Conservation (phyloP, 83 land plant genomes). For the Thuja plicata region DNA sequence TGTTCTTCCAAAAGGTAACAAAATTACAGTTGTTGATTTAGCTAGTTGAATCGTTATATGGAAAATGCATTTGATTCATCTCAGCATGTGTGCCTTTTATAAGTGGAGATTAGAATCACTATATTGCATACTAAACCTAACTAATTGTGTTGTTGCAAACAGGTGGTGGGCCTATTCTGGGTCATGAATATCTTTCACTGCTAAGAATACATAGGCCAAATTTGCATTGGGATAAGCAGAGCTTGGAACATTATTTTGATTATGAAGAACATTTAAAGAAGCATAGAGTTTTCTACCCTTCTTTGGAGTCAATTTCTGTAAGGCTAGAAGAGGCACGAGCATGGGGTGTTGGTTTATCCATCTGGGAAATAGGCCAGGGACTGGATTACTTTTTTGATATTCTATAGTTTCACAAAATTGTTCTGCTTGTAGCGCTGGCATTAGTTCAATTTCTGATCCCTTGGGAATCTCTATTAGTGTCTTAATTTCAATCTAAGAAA, state of each 20-base stretch:
- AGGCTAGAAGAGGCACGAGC: constrained; percentile 69
- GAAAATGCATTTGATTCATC: not conserved
- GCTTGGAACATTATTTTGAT: constrained; percentile 74
- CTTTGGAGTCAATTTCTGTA: constrained; percentile 59
- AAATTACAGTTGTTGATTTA: not conserved
- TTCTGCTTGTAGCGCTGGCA: not conserved
- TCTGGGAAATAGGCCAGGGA: constrained; percentile 99
- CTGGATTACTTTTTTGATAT: constrained; percentile 90
- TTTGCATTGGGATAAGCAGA: constrained; percentile 65
- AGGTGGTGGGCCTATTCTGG: constrained; percentile 85
- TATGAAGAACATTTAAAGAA: constrained; percentile 40
- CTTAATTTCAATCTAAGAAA: not conserved
- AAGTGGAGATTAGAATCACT: not conserved
- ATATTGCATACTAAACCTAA: not conserved
- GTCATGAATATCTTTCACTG: constrained; percentile 68
- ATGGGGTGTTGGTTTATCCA: constrained; percentile 80
- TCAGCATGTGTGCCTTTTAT: not conserved
- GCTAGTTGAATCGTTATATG: not conserved
- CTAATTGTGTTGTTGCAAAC: not conserved
- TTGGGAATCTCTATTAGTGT: not conserved
- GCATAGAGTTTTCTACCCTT: constrained; percentile 85
- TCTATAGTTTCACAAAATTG: constrained; percentile 22
- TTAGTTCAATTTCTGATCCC: not conserved
- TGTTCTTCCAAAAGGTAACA: constrained; percentile 69
- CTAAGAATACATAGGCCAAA: constrained; percentile 64